phyloP scores from a whole-genome alignment of 202 grass and related monocot genomes.

The Saccharum hybrid region DNA sequence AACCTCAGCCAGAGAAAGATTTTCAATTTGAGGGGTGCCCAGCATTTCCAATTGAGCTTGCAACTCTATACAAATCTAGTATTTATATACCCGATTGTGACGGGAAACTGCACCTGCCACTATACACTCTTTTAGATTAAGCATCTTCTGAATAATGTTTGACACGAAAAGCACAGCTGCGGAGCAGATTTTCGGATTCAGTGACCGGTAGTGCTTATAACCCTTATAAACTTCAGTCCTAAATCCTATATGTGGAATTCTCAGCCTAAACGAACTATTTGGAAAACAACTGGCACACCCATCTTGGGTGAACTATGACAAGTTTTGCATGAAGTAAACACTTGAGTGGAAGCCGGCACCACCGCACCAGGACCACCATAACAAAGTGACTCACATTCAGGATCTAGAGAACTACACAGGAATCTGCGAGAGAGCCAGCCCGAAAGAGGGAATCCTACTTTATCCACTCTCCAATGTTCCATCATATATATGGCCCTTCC shows the following conservation, averaged over 20 bases:
- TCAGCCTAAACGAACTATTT: background rate
- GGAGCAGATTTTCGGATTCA: background rate
- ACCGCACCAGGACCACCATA: background rate
- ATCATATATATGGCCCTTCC: slow-evolving; percentile 41
- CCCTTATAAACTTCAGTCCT: background rate
- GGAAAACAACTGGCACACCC: background rate
- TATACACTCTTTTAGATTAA: background rate
- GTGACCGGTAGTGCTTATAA: background rate
- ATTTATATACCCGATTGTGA: background rate
- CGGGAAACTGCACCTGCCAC: background rate
- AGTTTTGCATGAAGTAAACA: background rate
- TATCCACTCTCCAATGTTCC: slow-evolving; percentile 35
- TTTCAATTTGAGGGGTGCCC: background rate
- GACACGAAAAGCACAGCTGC: slow-evolving; percentile 2
- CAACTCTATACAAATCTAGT: background rate
- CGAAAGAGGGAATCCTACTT: slow-evolving; percentile 41
- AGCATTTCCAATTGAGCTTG: background rate
- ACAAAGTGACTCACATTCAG: slow-evolving; percentile 36
- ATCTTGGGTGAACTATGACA: background rate
- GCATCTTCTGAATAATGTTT: background rate
- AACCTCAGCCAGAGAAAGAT: background rate
- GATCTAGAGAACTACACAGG: slow-evolving; percentile 43
- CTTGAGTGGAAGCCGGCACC: slow-evolving; percentile 36
- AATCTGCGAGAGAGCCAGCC: slow-evolving; percentile 50
- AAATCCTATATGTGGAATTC: background rate